Evolutionary conservation across 2,329 filamentous ascomycete species (phyloP).

Genomic region (Calonectria leucothoes): DNA sequence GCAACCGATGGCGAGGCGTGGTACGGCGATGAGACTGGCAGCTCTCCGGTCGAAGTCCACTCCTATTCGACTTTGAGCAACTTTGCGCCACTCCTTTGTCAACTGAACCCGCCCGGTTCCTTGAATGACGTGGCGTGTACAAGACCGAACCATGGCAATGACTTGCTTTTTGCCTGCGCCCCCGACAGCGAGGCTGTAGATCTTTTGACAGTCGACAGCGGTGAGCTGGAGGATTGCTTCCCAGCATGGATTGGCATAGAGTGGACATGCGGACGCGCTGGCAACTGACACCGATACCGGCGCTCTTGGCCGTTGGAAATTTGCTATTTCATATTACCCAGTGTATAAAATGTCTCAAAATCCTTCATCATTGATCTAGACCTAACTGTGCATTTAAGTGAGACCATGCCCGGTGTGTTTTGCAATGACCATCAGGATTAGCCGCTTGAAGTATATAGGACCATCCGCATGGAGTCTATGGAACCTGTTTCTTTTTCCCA

Average conservation of each 20-base stretch:
- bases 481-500: too few relatives aligned
- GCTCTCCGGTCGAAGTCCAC: background rate
- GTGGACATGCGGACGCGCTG: background rate
- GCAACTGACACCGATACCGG: background rate
- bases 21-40: background rate
- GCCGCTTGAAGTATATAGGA: too few relatives aligned
- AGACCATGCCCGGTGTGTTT: background rate
- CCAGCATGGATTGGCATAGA: background rate
- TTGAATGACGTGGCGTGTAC: background rate
- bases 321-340: background rate
- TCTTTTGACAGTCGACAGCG: background rate
- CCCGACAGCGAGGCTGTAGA: background rate
- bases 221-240: background rate
- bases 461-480: too few relatives aligned
- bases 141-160: background rate
- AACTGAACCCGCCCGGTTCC: background rate
- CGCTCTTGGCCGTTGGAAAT: background rate
- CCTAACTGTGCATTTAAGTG: background rate
- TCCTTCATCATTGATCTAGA: background rate
- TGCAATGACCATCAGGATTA: background rate
- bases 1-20: background rate
- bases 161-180: background rate
- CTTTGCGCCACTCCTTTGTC: background rate
- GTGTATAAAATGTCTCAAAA: background rate
- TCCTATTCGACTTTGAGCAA: background rate